Base-by-base conservation (phyloP, 768 basidiomycete species). In the Lactarius hengduanensis region DNA sequence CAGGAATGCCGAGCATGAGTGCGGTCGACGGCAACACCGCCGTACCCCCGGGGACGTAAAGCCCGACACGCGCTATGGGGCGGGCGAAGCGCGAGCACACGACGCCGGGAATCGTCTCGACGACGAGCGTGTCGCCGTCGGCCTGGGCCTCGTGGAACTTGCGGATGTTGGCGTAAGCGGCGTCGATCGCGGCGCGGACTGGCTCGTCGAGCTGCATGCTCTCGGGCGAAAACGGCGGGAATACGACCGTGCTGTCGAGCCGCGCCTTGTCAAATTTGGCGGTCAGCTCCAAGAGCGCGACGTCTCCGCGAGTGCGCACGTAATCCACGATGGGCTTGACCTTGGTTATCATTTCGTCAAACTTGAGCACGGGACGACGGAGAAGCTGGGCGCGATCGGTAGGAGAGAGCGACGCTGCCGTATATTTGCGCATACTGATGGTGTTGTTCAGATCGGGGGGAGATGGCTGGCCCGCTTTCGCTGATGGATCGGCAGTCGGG, bases 31-130 rank as follows among this genome's bases (percentile, higher is more conserved):
- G 97, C 20, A 99, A 82, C 56, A 98, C 84, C 2, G 97, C 97
- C 4, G 97, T 98, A 18, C 97, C 97, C 34, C 97, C 97, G 2
- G 97, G 97, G 2, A 99, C 90, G 78, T 99, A 99, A 56, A 99
- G 81, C 43, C 97, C 97, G 38, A 98, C 96, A 54, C 96, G 89
- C 57, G 91, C 88, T 72, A 99, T 95, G n/a, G 97, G 90, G 55
- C 95, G 87, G 2, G 94, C 90, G 76, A 98, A 97, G 47, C 97
- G 88, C 58, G 94, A 90, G 78, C 97, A 98, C 2, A 93, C 88
- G 54, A 99, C 96, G 11, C 97, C 97, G 8, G 97, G 96, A 93
- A 94, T 98, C 13, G 97, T 98, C 77, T 98, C 94, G 8, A 99
- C 94, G 7, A 84, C 80, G 54, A 99, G 82, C 28, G 85, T 79